A percentile compares a stretch with the other conserved stretches of the same genome.
These are phyloP conservation scores for Gracilaria domingensis DNA, from an alignment of 23 red algal species.

Conservation along the genomic window DNA sequence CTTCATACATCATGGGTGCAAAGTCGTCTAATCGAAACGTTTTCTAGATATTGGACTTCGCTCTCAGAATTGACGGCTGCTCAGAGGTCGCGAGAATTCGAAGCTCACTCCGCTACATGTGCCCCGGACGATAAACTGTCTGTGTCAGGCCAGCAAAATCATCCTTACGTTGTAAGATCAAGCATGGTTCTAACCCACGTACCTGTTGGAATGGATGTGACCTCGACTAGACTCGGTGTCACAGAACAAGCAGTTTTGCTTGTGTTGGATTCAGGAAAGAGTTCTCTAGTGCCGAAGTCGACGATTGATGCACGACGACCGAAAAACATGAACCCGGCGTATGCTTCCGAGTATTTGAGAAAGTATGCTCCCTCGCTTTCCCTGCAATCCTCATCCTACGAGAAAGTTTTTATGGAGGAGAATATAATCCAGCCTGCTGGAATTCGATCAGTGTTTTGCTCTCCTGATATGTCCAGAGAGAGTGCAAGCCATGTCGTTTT, in stretches of 20 bases:
- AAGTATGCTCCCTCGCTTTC: constrained; percentile 41
- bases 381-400: constrained; percentile 16
- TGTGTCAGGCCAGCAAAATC: neutral
- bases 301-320: constrained; percentile 50
- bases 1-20: constrained; percentile 11
- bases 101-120: neutral
- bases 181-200: constrained; percentile 41
- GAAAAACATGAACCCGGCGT: neutral
- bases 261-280: constrained; percentile 41
- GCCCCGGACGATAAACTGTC: neutral
- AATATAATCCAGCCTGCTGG: neutral
- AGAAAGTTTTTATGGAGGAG: constrained; percentile 27
- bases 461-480: constrained; percentile 46
- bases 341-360: constrained; percentile 14
- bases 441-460: constrained; percentile 23
- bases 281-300: constrained; percentile 28
- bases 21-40: neutral
- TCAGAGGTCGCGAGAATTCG: neutral
- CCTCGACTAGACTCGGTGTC: constrained; percentile 38
- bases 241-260: constrained; percentile 53
- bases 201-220: constrained; percentile 34
- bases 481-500: constrained; percentile 33
- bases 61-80: neutral
- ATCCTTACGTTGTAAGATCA: constrained; percentile 36
- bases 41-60: neutral